These are phyloP conservation scores for Spatholobus suberectus DNA, from an alignment of 306 rosid species.

Conservation along the genomic window DNA sequence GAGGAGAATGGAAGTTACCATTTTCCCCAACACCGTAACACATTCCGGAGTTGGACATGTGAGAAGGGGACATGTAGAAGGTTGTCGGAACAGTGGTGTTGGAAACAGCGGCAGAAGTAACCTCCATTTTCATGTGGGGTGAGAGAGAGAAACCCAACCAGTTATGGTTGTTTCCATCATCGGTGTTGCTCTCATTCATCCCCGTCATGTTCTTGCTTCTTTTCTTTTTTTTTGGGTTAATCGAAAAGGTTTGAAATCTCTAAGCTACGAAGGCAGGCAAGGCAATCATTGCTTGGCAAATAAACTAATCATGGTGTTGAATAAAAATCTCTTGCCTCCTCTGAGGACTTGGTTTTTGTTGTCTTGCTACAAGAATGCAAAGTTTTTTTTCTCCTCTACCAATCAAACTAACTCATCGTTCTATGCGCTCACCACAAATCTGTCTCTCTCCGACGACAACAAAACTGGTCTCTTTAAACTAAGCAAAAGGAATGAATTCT, in stretches of 20 bases:
- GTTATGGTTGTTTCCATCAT: constrained; percentile 53
- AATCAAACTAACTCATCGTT: constrained; percentile 39
- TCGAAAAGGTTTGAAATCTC: constrained; percentile 37
- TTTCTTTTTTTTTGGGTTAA: constrained; percentile 4
- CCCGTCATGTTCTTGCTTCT: constrained; percentile 63
- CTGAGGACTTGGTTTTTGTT: constrained; percentile 48
- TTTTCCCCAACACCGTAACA: constrained; percentile 63
- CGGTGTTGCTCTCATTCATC: constrained; percentile 57
- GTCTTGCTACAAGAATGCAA: constrained; percentile 34
- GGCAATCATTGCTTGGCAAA: constrained; percentile 67
- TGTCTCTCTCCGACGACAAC: constrained; percentile 45
- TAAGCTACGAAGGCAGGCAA: constrained; percentile 39
- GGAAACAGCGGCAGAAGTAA: constrained; percentile 39
- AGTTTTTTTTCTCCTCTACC: constrained; percentile 24
- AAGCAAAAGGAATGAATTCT: constrained; percentile 80
- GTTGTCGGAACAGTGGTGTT: constrained; percentile 50
- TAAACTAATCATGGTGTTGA: constrained; percentile 62
- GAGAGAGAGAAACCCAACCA: constrained; percentile 98
- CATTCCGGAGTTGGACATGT: constrained; percentile 49
- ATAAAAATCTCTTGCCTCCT: neutral
- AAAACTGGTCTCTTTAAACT: constrained; percentile 75
- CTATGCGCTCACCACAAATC: constrained; percentile 32
- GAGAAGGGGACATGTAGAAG: constrained; percentile 57
- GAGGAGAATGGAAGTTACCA: constrained; percentile 62
- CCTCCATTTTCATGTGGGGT: constrained; percentile 85